A percentile compares a stretch with the other conserved stretches of the same genome.
Evolutionary conservation across 1,139 yeast species (phyloP).

Genomic region (Kodamaea fungicola): DNA sequence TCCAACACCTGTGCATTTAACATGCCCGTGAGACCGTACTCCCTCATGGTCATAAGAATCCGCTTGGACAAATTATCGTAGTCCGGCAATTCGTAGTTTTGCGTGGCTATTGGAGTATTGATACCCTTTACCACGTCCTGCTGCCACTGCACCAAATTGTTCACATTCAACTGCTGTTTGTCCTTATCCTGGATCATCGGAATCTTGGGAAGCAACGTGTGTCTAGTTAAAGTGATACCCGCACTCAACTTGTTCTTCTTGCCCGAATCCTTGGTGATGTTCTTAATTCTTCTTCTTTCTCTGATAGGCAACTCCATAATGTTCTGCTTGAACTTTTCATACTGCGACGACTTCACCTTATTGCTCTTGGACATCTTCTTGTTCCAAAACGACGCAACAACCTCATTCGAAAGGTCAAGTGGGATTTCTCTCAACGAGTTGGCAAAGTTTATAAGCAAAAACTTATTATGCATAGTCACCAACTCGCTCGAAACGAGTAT

Average conservation of each 20-base stretch:
- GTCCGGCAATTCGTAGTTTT: conserved; percentile 81
- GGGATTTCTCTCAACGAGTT: conserved; percentile 74
- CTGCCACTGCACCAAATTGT: conserved; percentile 78
- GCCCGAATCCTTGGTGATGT: conserved; percentile 78
- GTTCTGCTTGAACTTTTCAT: conserved; percentile 79
- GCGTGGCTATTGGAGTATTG: conserved; percentile 78
- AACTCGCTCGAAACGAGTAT: conserved; percentile 47
- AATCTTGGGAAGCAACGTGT: conserved; percentile 79
- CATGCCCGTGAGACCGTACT: conserved; percentile 85
- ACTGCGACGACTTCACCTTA: conserved; percentile 56
- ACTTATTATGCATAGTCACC: conserved; percentile 68
- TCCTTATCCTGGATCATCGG: conserved; percentile 70
- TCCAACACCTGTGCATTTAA: conserved; percentile 72
- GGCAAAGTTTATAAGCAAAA: conserved; percentile 76
- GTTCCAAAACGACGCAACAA: conserved; percentile 56
- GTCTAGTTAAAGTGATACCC: conserved; percentile 76
- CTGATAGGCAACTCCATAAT: conserved; percentile 82
- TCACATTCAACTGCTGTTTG: conserved; percentile 47
- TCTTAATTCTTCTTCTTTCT: conserved; percentile 81
- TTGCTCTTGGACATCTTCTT: conserved; percentile 41
- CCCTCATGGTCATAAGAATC: conserved; percentile 82
- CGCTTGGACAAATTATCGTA: conserved; percentile 63
- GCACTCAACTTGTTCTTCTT: conserved; percentile 75
- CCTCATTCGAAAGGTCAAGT: conserved; percentile 41
- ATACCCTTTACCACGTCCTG: conserved; percentile 92